A percentile compares a stretch with the other conserved stretches of the same genome.
Conservation (phyloP, 148 eudicot species). For the Arbutus unedo region DNA sequence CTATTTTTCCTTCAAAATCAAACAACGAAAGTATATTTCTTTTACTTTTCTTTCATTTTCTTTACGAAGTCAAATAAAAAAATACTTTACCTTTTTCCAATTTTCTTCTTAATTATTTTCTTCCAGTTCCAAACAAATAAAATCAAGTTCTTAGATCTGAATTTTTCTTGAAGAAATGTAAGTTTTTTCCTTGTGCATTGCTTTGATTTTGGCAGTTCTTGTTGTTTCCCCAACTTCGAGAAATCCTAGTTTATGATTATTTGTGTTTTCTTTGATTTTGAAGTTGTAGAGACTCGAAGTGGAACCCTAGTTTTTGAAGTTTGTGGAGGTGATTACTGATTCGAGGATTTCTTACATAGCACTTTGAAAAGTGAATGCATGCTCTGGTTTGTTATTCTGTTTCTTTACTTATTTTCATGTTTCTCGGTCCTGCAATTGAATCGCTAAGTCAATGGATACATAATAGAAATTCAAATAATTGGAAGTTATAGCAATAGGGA, state of each 20-base stretch:
- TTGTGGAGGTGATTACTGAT: background rate
- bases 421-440: no score
- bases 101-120: no score
- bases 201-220: background rate
- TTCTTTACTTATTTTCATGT: background rate
- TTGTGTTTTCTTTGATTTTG: background rate
- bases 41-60: no score
- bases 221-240: background rate
- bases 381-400: background rate
- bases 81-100: no score
- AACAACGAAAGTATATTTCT: no score
- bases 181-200: background rate
- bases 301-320: background rate
- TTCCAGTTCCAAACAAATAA: no score
- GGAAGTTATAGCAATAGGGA: background rate
- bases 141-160: no score
- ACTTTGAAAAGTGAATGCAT: background rate
- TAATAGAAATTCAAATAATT: background rate
- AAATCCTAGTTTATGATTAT: background rate
- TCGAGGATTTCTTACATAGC: background rate
- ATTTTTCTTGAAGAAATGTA: no score
- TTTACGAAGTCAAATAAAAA: no score
- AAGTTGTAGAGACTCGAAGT: background rate
- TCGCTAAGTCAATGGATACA: background rate
- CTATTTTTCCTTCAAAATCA: no score